Conservation (phyloP, 768 basidiomycete genomes). For the Phlebiopsis flavidoalba region DNA sequence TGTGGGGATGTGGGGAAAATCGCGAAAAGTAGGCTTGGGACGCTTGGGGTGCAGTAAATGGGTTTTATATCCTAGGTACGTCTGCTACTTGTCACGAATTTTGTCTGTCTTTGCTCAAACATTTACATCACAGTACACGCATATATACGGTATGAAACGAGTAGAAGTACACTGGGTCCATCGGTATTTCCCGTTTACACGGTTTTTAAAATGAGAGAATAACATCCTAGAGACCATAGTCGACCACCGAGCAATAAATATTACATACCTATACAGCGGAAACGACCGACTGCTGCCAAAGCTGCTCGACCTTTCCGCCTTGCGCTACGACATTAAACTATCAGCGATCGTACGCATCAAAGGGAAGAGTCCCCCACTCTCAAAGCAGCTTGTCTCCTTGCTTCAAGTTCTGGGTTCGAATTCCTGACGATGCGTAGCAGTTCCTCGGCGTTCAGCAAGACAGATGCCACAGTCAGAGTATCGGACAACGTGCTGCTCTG, state of each 20-base stretch:
- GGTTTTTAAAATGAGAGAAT: constrained; percentile 6
- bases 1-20: constrained; percentile 72
- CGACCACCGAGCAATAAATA: not conserved
- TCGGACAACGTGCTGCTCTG: not conserved
- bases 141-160: not conserved
- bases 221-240: not conserved
- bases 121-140: not conserved
- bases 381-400: constrained; percentile 44
- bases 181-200: not conserved
- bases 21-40: constrained; percentile 60
- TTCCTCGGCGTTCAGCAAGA: constrained; percentile 36
- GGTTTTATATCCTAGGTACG: not conserved
- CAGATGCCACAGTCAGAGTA: constrained; percentile 6
- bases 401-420: constrained; percentile 59
- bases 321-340: constrained; percentile 12
- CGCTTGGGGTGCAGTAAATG: constrained; percentile 33
- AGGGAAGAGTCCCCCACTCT: constrained; percentile 32
- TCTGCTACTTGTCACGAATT: not conserved
- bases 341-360: constrained; percentile 5
- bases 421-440: constrained; percentile 52
- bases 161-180: not conserved
- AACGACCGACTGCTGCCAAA: not conserved
- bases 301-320: constrained; percentile 14
- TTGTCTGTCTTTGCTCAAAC: not conserved
- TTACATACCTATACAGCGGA: not conserved